Conservation (phyloP, 2,329 filamentous ascomycete genomes). For the Aspergillus latus region DNA sequence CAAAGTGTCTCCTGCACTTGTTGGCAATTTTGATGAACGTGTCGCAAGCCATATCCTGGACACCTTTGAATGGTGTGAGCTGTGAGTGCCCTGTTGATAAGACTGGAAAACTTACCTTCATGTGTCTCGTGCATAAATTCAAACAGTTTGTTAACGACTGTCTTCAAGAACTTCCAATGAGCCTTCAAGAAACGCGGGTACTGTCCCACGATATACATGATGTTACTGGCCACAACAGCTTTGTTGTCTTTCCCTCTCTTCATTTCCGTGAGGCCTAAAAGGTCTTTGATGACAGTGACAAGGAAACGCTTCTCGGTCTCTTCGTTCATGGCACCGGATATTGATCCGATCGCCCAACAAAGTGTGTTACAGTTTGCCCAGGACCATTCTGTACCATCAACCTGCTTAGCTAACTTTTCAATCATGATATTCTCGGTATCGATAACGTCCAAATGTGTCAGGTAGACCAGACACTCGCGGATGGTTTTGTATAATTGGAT, state of each 20-base stretch:
- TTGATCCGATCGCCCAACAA: slow-evolving; percentile 98
- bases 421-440: slow-evolving; percentile 99
- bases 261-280: slow-evolving; percentile 96
- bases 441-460: slow-evolving; percentile 94
- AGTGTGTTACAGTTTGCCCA: slow-evolving; percentile 99
- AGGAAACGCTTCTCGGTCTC: slow-evolving; percentile 98
- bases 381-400: slow-evolving; percentile 95
- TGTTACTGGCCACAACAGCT: slow-evolving; percentile 97
- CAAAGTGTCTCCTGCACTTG: slow-evolving; percentile 96
- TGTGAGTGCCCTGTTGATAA: not conserved
- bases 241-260: slow-evolving; percentile 99
- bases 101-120: slow-evolving; percentile 63
- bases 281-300: slow-evolving; percentile 97
- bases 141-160: slow-evolving; percentile 98
- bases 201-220: slow-evolving; percentile 99
- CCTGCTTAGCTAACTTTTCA: slow-evolving; percentile 92
- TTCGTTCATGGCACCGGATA: slow-evolving; percentile 98
- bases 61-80: slow-evolving; percentile 57
- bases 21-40: slow-evolving; percentile 99
- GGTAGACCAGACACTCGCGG: slow-evolving; percentile 91
- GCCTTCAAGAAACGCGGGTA: slow-evolving; percentile 98
- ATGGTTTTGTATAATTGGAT: slow-evolving; percentile 99
- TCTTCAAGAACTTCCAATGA: slow-evolving; percentile 99
- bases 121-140: slow-evolving; percentile 99
- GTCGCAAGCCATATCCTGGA: slow-evolving; percentile 99